Evolutionary conservation across 768 basidiomycete species (phyloP).

Genomic region (Suillus variegatus): DNA sequence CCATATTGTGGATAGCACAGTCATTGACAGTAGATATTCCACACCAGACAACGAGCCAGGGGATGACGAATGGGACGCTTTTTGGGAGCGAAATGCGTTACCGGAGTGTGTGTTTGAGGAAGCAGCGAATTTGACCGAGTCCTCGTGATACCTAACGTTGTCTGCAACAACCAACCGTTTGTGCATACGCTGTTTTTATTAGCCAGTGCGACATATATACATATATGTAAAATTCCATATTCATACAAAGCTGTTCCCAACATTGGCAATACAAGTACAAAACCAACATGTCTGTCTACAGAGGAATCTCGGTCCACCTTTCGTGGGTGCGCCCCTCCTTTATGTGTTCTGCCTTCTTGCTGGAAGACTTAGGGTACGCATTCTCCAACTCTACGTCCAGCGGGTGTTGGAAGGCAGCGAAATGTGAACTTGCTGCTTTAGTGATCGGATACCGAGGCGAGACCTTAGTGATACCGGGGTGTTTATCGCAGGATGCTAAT

Average conservation of each 20-base stretch:
- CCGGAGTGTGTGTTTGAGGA: slow-evolving; percentile 35
- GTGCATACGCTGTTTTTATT: neutral
- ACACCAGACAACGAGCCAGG: slow-evolving; percentile 29
- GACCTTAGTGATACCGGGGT: slow-evolving; percentile 27
- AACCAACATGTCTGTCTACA: neutral
- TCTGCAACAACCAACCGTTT: neutral
- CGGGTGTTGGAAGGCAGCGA: slow-evolving; percentile 22
- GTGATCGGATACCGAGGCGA: slow-evolving; percentile 25
- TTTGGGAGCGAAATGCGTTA: slow-evolving; percentile 44
- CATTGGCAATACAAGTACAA: neutral
- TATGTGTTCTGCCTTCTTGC: slow-evolving; percentile 15
- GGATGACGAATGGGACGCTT: slow-evolving; percentile 51
- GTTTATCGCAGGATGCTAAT: slow-evolving; percentile 30
- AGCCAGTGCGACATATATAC: neutral
- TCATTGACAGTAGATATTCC: slow-evolving; percentile 15
- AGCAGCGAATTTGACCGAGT: neutral
- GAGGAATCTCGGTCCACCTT: slow-evolving; percentile 26
- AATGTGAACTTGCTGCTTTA: slow-evolving; percentile 33
- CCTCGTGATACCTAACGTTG: neutral
- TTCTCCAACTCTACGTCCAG: slow-evolving; percentile 20
- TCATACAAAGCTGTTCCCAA: slow-evolving; percentile 13
- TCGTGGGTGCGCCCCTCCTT: neutral
- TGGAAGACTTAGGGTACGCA: slow-evolving; percentile 15
- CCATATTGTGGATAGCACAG: slow-evolving; percentile 28
- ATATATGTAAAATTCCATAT: slow-evolving; percentile 10